Percentiles rank a stretch among this genome's conserved stretches.
These are phyloP conservation scores for Saturnispora halmiae DNA, from an alignment of 805 yeast genomes.

Conservation along the genomic window DNA sequence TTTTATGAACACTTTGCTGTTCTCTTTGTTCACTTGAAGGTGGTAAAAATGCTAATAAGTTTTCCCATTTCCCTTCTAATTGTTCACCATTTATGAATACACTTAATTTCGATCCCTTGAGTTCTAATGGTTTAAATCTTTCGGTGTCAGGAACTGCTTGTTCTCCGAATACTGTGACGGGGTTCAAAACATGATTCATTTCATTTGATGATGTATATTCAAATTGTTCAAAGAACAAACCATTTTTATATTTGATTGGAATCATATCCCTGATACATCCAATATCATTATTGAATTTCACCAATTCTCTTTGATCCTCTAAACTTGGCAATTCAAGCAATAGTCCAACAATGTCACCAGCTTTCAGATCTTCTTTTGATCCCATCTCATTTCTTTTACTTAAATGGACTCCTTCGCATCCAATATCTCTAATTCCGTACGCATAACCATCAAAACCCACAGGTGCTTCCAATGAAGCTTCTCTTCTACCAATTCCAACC, in stretches of 20 bases:
- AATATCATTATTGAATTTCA: constrained; percentile 19
- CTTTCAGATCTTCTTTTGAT: constrained; percentile 30
- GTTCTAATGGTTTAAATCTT: constrained; percentile 37
- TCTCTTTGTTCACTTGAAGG: constrained; percentile 51
- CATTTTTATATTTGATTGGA: constrained; percentile 74
- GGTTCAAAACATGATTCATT: constrained; percentile 67
- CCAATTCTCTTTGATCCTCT: constrained; percentile 35
- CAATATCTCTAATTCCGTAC: constrained; percentile 76
- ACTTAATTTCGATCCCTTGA: constrained; percentile 50
- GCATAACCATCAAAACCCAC: constrained; percentile 94
- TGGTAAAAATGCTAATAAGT: constrained; percentile 69
- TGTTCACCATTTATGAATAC: constrained; percentile 72
- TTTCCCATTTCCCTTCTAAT: constrained; percentile 49
- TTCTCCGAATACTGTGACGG: constrained; percentile 64
- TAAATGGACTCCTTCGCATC: constrained; percentile 67
- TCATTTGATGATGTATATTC: constrained; percentile 64
- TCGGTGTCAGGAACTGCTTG: constrained; percentile 47
- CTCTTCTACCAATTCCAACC: constrained; percentile 75
- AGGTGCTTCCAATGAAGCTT: constrained; percentile 87
- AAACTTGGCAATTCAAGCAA: constrained; percentile 58
- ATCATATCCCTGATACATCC: constrained; percentile 73
- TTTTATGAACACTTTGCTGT: constrained; percentile 6
- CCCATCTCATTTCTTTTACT: constrained; percentile 53
- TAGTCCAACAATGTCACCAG: constrained; percentile 82
- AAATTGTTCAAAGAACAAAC: constrained; percentile 72